A percentile compares a stretch with the other conserved stretches of the same genome.
Evolutionary conservation across 805 yeast genomes (phyloP).

Genomic region (Suhomyces vadensis): DNA sequence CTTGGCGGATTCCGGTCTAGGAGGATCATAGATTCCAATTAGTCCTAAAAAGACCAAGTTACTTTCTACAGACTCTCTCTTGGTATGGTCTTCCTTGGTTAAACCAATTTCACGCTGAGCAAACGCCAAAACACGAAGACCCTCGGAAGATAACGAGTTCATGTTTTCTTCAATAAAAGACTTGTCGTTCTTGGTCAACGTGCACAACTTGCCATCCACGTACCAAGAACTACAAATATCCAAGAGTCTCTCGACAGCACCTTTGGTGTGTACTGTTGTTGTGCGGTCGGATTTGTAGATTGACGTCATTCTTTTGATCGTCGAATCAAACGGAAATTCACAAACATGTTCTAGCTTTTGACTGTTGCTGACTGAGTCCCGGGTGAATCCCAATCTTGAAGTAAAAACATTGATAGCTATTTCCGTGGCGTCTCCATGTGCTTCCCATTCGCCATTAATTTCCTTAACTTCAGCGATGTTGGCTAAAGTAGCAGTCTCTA

Average conservation of each 20-base stretch:
- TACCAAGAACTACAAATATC: slow-evolving; percentile 27
- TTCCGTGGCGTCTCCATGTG: slow-evolving; percentile 40
- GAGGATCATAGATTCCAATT: slow-evolving; percentile 39
- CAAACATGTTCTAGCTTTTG: slow-evolving; percentile 20
- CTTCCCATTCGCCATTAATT: slow-evolving; percentile 37
- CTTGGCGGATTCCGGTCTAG: slow-evolving; percentile 31
- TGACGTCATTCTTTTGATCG: slow-evolving; percentile 34
- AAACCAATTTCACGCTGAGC: slow-evolving; percentile 22
- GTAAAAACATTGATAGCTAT: slow-evolving; percentile 36
- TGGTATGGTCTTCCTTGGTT: slow-evolving; percentile 12
- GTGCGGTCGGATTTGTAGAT: slow-evolving; percentile 17
- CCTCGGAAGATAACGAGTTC: slow-evolving; percentile 28
- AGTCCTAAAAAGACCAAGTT: slow-evolving; percentile 29
- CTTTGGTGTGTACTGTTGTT: slow-evolving; percentile 25
- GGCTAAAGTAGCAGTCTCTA: slow-evolving; percentile 39
- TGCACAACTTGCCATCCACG: slow-evolving; percentile 9
- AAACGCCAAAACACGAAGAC: slow-evolving; percentile 36
- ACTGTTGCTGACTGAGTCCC: slow-evolving; percentile 21
- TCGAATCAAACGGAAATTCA: slow-evolving; percentile 36
- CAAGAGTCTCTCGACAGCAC: slow-evolving; percentile 35
- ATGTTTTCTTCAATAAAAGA: slow-evolving; percentile 25
- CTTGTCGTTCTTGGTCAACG: slow-evolving; percentile 23
- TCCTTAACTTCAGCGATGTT: slow-evolving; percentile 42
- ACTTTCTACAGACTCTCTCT: slow-evolving; percentile 24
- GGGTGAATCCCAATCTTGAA: slow-evolving; percentile 22